Conservation (phyloP, 768 basidiomycete species). For the Tricholomella constricta region DNA sequence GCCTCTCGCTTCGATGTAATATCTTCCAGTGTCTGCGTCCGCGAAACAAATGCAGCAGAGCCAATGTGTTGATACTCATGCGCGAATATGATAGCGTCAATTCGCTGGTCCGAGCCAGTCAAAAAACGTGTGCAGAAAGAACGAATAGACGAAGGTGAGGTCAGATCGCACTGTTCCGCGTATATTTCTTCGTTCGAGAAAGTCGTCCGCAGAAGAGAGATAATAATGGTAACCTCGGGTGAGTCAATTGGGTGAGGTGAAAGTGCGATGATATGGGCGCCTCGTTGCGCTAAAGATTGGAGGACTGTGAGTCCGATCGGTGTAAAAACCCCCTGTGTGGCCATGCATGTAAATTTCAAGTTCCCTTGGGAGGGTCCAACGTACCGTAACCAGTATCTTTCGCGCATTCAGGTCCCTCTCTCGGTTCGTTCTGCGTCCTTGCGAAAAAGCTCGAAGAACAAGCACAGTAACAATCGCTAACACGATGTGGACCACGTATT, state of each 20-base stretch:
- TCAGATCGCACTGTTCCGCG: constrained; percentile 76
- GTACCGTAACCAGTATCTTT: constrained; percentile 69
- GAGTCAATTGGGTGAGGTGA: constrained; percentile 60
- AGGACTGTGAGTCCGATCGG: constrained; percentile 70
- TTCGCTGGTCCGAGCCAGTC: constrained; percentile 59
- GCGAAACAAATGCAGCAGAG: constrained; percentile 32
- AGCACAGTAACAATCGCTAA: constrained; percentile 46
- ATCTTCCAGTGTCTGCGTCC: constrained; percentile 17
- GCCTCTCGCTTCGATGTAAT: constrained; percentile 45
- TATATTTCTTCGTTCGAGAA: constrained; percentile 77
- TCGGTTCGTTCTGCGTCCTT: constrained; percentile 69
- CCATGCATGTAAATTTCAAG: constrained; percentile 5
- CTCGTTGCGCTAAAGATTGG: constrained; percentile 66
- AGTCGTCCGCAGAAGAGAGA: constrained; percentile 66
- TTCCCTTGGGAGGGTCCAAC: constrained; percentile 19
- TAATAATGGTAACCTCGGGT: constrained; percentile 54
- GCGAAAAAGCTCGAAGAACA: constrained; percentile 59
- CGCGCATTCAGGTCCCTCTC: constrained; percentile 78
- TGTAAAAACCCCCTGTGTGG: constrained; percentile 70
- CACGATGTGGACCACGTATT: constrained; percentile 58
- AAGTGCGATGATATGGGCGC: constrained; percentile 80
- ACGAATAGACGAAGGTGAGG: constrained; percentile 65
- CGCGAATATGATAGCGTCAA: constrained; percentile 79
- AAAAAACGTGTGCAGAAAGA: constrained; percentile 71
- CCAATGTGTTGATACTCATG: constrained; percentile 78